phyloP scores from a whole-genome alignment of 2,329 filamentous ascomycete genomes.

The Aspergillus quadricinctus region DNA sequence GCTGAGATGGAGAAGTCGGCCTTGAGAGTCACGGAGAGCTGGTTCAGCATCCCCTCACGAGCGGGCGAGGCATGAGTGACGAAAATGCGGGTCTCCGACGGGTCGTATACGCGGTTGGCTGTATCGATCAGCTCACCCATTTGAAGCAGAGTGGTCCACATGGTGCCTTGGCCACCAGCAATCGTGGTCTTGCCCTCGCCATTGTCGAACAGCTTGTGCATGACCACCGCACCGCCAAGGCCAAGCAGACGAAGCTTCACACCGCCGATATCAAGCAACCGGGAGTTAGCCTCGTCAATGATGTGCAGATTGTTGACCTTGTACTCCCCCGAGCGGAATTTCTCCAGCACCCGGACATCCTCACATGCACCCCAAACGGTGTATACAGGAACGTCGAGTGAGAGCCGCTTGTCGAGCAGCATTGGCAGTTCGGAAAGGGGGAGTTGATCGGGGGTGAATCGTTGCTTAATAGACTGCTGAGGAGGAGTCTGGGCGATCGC shows the following conservation, averaged over 20 bases:
- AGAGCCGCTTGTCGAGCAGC: conserved; percentile 82
- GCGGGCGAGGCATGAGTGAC: conserved; percentile 96
- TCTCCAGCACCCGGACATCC: conserved; percentile 94
- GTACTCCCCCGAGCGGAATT: conserved; percentile 95
- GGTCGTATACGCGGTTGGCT: conserved; percentile 95
- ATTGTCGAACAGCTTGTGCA: conserved; percentile 99
- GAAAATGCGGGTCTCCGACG: conserved; percentile 93
- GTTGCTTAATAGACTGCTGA: conserved; percentile 68
- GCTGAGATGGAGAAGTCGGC: conserved; percentile 98
- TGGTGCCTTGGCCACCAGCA: conserved; percentile 94
- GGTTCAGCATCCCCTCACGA: conserved; percentile 92
- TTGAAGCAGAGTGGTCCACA: conserved; percentile 98
- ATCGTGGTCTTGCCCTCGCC: conserved; percentile 97
- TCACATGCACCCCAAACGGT: conserved; percentile 99
- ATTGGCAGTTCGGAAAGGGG: conserved; percentile 88
- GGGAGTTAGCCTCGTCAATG: conserved; percentile 95
- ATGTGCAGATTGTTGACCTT: conserved; percentile 97
- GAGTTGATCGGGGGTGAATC: conserved; percentile 75
- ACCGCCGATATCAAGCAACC: conserved; percentile 88
- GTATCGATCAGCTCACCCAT: conserved; percentile 99
- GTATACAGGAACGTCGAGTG: conserved; percentile 93
- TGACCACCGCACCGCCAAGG: conserved; percentile 92
- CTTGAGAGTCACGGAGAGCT: conserved; percentile 94
- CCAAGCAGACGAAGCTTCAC: conserved; percentile 93
- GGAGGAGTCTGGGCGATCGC: conserved; percentile 65